Base-by-base conservation (phyloP, 306 rosid species). In the Alnus glutinosa region DNA sequence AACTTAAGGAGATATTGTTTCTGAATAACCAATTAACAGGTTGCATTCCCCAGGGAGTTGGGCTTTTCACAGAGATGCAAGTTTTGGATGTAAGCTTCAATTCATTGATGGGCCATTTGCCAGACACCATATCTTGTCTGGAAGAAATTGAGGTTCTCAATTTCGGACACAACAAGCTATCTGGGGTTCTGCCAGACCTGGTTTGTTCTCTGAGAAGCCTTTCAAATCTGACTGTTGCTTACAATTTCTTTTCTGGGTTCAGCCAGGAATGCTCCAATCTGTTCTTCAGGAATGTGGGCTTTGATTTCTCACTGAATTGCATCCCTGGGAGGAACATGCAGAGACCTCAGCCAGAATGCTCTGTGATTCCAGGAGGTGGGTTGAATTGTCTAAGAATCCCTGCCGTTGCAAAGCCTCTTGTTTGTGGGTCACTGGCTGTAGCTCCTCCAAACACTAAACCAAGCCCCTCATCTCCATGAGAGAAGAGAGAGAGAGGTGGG, bases 201-300 rank as follows among this genome's bases (percentile, higher is more conserved):
- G 83, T 96, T 7, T 96, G 99, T 78, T 88, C 93, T 28, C 61
- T 93, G 70, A 87, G 79, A 61, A 93, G 86, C 77, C 85, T 96
- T 15, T 52, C 89, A 71, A 96, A 96, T 90, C 80, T 96, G 63
- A 91, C 94, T 0, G 96, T 96, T 70, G 86, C 99, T 37, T 91
- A 85, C 87, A 96, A 96, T 79, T 96, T 96, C 96, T 90, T 96
- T 80, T 96, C 98, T 76, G 99, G 99, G 89, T 87, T 96, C 59
- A 91, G 92, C 73, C 92, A 89, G 71, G 93, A 89, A 81, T 96
- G 99, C 46, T 70, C 87, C 58, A 89, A 73, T 79, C 88, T 88
- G 50, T 78, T 49, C 72, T 73, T 85, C 64, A 85, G 90, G 81
- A 91, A 93, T 83, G 89, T 89, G 70, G 96, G 98, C 7, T 95